Conservation (phyloP, 345 rosid genomes). For the Syzygium jambos region DNA sequence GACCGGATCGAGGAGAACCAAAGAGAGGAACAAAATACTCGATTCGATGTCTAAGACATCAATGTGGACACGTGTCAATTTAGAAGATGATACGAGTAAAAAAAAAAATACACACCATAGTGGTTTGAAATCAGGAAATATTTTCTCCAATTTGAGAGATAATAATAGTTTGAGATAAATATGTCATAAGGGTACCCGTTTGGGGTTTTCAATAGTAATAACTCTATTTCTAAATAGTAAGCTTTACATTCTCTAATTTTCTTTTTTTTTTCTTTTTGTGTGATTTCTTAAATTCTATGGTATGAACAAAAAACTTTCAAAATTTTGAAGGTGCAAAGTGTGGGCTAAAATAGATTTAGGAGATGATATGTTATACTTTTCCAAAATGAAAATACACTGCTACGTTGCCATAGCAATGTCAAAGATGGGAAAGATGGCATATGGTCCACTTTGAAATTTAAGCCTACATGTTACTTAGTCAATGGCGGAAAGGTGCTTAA, state of each 20-base stretch:
- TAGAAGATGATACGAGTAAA: background rate
- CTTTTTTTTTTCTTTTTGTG: background rate
- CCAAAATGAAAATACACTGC: background rate
- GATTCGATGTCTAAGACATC: background rate
- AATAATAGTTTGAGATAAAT: background rate
- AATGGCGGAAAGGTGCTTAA: background rate
- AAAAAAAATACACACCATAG: background rate
- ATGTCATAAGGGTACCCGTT: background rate
- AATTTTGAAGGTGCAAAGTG: background rate
- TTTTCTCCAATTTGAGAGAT: too few species aligned
- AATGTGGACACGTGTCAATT: background rate
- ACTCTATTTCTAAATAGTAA: background rate
- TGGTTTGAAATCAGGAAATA: background rate
- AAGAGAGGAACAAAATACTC: background rate
- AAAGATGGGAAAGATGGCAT: background rate
- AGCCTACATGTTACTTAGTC: background rate
- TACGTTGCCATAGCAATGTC: background rate
- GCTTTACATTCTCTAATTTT: background rate
- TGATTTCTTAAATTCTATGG: background rate
- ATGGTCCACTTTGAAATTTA: background rate
- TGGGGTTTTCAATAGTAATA: background rate
- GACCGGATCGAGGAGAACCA: background rate
- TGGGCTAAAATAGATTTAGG: background rate
- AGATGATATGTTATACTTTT: background rate
- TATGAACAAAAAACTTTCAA: background rate